These are phyloP conservation scores for Austroboletus niveus DNA, from an alignment of 1,284 basidiomycete species.

Conservation along the genomic window DNA sequence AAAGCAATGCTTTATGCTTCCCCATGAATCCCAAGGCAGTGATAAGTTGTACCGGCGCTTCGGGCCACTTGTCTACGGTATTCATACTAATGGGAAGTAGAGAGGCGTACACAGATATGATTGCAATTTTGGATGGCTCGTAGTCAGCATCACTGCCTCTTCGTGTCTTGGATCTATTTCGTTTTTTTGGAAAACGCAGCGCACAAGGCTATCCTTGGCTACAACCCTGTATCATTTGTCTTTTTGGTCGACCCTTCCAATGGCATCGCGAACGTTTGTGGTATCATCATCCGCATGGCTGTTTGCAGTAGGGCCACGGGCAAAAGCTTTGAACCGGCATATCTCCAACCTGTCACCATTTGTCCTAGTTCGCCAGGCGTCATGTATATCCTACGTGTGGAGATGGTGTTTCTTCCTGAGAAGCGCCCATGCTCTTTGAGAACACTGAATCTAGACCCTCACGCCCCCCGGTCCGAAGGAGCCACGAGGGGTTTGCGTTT, in stretches of 20 bases:
- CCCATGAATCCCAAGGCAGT: constrained; percentile 5
- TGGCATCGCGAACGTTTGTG: background rate
- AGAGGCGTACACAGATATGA: background rate
- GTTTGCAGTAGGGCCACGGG: background rate
- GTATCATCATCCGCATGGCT: background rate
- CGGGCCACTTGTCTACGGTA: background rate
- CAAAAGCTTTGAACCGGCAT: background rate
- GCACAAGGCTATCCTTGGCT: background rate
- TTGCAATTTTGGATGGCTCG: background rate
- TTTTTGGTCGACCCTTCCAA: background rate
- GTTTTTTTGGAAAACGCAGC: background rate
- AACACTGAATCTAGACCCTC: too few relatives aligned
- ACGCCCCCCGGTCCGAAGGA: too few relatives aligned
- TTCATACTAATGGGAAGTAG: background rate
- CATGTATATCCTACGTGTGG: too few relatives aligned
- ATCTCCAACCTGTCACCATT: background rate
- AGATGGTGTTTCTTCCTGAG: background rate
- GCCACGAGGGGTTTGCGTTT: too few relatives aligned
- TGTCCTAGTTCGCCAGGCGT: background rate
- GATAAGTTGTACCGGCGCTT: background rate
- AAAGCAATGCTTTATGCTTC: background rate
- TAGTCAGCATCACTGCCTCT: constrained; percentile 12
- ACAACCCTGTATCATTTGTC: background rate
- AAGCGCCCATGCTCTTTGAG: background rate
- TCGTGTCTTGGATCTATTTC: background rate